Conservation (phyloP, 208 protist genomes). For the Acanthamoeba royreba region DNA sequence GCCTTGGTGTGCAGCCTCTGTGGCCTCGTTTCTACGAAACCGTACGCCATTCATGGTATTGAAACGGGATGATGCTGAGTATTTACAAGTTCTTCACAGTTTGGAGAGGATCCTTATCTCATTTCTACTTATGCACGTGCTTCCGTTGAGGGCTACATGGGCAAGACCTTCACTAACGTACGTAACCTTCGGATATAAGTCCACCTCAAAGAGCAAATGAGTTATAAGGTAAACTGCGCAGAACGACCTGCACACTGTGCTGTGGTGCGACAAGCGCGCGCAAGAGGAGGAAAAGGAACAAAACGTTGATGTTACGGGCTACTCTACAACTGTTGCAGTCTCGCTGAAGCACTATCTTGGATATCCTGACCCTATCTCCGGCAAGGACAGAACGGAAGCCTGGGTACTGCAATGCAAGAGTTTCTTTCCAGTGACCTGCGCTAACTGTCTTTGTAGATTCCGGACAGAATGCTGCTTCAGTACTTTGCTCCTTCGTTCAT, state of each 20-base stretch:
- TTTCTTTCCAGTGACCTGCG: too few species aligned
- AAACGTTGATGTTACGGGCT: background rate
- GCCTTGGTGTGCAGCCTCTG: slow-evolving; percentile 58
- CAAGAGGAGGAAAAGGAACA: background rate
- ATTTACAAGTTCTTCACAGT: too few species aligned
- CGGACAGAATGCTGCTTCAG: slow-evolving; percentile 58
- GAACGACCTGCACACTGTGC: background rate
- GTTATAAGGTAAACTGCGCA: background rate
- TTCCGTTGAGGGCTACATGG: slow-evolving; percentile 38
- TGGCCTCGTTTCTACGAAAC: slow-evolving; percentile 66
- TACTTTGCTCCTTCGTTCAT: slow-evolving; percentile 59
- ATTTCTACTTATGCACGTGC: slow-evolving; percentile 20
- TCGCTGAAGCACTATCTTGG: slow-evolving; percentile 64
- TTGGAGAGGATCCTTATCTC: slow-evolving; percentile 61
- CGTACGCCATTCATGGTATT: too few species aligned
- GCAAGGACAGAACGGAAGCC: slow-evolving; percentile 61
- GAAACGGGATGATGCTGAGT: too few species aligned
- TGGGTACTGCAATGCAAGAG: too few species aligned
- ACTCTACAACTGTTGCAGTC: background rate
- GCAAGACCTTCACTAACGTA: background rate
- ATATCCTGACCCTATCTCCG: slow-evolving; percentile 53
- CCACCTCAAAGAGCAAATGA: background rate
- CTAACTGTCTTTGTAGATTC: slow-evolving; percentile 52
- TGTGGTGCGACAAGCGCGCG: background rate
- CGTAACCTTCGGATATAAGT: background rate